These are phyloP conservation scores for Yarrowia sp. DNA, from an alignment of 805 yeast species.

Conservation along the genomic window DNA sequence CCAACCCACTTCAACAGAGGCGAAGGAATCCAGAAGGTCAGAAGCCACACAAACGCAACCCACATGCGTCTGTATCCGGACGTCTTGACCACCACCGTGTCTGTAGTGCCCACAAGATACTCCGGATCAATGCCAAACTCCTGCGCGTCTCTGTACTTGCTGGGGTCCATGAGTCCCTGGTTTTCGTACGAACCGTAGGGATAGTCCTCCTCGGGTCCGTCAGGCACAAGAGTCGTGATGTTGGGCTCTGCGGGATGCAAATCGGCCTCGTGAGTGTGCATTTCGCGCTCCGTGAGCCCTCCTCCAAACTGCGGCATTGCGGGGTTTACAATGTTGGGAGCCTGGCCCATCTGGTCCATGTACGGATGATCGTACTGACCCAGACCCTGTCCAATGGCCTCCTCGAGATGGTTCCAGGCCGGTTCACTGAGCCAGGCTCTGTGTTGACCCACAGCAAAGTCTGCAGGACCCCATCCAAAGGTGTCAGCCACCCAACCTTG, in stretches of 20 bases:
- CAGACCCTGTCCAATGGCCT: constrained; percentile 23
- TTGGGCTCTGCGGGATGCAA: constrained; percentile 25
- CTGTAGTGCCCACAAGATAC: constrained; percentile 36
- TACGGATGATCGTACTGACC: constrained; percentile 1
- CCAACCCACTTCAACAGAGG: constrained; percentile 39
- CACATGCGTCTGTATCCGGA: constrained; percentile 39
- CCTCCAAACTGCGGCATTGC: constrained; percentile 6
- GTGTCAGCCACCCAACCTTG: constrained; percentile 41
- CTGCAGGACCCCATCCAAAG: constrained; percentile 38
- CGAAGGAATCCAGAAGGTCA: constrained; percentile 46
- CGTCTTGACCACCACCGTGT: constrained; percentile 37
- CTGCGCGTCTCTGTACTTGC: constrained; percentile 33
- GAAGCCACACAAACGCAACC: constrained; percentile 43
- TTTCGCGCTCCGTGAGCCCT: constrained; percentile 7
- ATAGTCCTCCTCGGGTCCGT: not conserved
- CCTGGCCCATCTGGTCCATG: constrained; percentile 19
- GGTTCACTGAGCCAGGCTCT: constrained; percentile 43
- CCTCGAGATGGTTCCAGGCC: constrained; percentile 42
- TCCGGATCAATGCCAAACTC: constrained; percentile 35
- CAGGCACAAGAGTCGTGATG: not conserved
- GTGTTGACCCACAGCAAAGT: constrained; percentile 40
- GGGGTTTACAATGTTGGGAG: constrained; percentile 7
- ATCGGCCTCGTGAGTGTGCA: constrained; percentile 23
- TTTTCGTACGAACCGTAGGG: constrained; percentile 35
- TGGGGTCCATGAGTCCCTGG: constrained; percentile 29